Evolutionary conservation across 371 early-diverging fungal genomes (phyloP).

Genomic region (Mortierella sp.): DNA sequence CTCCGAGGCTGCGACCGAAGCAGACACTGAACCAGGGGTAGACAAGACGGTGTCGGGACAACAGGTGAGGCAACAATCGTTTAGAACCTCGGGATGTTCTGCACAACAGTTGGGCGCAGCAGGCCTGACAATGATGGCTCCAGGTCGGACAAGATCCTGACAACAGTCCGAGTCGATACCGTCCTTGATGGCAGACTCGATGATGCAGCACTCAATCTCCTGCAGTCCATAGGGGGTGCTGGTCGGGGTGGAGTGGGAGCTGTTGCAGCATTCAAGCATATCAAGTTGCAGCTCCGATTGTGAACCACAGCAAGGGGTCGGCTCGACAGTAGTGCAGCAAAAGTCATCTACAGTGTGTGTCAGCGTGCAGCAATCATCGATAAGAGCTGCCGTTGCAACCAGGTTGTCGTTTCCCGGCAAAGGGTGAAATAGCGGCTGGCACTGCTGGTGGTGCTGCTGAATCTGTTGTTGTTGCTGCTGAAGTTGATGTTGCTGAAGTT

Average conservation of each 20-base stretch:
- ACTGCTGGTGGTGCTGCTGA: conserved; percentile 15
- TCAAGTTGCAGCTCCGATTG: conserved; percentile 29
- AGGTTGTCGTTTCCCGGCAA: conserved; percentile 1
- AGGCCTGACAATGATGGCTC: conserved; percentile 14
- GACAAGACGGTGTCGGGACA: conserved; percentile 43
- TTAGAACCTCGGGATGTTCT: conserved; percentile 51
- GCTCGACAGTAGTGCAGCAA: conserved; percentile 50
- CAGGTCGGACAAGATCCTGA: conserved; percentile 37
- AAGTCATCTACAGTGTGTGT: conserved; percentile 45
- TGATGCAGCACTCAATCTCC: conserved; percentile 51
- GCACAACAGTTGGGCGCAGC: conserved; percentile 43
- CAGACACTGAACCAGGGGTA: conserved; percentile 22
- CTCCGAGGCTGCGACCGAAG: conserved; percentile 24
- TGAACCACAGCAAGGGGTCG: conserved; percentile 44
- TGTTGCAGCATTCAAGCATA: conserved; percentile 38
- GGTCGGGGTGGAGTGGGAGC: conserved; percentile 27
- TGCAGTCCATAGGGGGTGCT: conserved; percentile 32
- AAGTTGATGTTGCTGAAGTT: conserved; percentile 28
- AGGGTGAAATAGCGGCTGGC: conserved; percentile 1
- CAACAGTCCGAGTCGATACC: conserved; percentile 54
- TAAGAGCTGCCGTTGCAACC: conserved; percentile 3
- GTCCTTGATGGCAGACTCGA: conserved; percentile 42
- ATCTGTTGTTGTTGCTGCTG: conserved; percentile 13
- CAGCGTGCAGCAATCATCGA: conserved; percentile 48
- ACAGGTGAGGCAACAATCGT: conserved; percentile 53